These are phyloP conservation scores for Wickerhamiella spandovensis DNA, from an alignment of 805 yeast species.

Conservation along the genomic window DNA sequence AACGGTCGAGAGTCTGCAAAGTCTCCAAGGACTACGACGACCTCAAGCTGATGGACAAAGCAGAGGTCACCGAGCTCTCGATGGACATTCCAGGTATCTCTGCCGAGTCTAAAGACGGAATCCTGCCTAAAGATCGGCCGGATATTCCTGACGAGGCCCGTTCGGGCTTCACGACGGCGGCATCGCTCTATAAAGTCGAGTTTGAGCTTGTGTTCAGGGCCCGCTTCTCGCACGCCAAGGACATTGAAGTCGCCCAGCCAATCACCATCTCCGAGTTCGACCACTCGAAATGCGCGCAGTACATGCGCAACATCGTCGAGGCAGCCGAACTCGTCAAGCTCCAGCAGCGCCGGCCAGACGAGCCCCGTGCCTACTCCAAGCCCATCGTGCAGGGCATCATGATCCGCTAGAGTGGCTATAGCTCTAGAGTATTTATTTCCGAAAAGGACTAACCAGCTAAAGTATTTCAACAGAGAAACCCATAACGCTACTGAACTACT, in stretches of 20 bases:
- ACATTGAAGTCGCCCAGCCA: constrained; percentile 24
- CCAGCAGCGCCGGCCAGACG: not conserved
- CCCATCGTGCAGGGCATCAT: not conserved
- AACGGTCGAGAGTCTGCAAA: constrained; percentile 22
- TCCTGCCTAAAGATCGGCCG: constrained; percentile 23
- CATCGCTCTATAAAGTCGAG: constrained; percentile 24
- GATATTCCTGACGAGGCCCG: constrained; percentile 25
- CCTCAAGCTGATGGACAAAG: constrained; percentile 17
- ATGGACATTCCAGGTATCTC: constrained; percentile 21
- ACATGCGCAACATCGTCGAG: constrained; percentile 23
- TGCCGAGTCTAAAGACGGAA: constrained; percentile 15
- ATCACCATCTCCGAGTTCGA: constrained; percentile 27
- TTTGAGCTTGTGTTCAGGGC: constrained; percentile 25
- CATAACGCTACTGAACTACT: too few species aligned
- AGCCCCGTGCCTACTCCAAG: not conserved
- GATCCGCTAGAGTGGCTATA: not conserved
- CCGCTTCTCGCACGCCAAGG: constrained; percentile 26
- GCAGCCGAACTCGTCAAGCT: constrained; percentile 21
- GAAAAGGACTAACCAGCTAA: too few species aligned
- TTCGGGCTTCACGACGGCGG: constrained; percentile 25
- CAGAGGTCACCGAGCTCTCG: constrained; percentile 17
- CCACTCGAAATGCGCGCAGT: constrained; percentile 23
- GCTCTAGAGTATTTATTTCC: not conserved
- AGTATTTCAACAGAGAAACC: too few species aligned
- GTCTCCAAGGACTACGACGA: constrained; percentile 18